A percentile compares a stretch with the other conserved stretches of the same genome.
Conservation (phyloP, 1,284 basidiomycete species). For the Cryptococcus neoformans region DNA sequence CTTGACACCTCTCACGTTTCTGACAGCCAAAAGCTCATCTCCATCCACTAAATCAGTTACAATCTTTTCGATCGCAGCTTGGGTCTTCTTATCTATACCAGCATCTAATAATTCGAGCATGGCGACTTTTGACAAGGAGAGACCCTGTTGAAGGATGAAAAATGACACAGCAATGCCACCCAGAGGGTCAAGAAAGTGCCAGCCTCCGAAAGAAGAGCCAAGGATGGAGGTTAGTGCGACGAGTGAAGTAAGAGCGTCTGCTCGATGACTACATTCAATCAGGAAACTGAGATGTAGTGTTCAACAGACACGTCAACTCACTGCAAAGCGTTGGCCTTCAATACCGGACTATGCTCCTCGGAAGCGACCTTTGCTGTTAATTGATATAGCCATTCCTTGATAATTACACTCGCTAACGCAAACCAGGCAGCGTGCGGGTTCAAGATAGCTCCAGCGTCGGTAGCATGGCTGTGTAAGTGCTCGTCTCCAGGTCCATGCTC, state of each 20-base stretch:
- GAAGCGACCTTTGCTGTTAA: conserved; percentile 83
- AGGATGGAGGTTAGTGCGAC: conserved; percentile 87
- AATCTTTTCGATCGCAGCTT: conserved; percentile 55
- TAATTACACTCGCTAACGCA: conserved; percentile 70
- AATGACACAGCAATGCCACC: conserved; percentile 88
- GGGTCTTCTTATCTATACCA: conserved; percentile 63
- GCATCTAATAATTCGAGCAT: conserved; percentile 83
- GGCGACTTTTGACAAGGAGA: conserved; percentile 65
- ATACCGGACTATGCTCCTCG: conserved; percentile 82
- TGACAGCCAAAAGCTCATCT: conserved; percentile 56
- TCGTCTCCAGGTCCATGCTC: conserved; percentile 25
- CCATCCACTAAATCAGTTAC: conserved; percentile 58
- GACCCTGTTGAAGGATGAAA: conserved; percentile 85
- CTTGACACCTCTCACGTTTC: conserved; percentile 68
- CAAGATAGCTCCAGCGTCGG: conserved; percentile 51
- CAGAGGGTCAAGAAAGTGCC: conserved; percentile 83
- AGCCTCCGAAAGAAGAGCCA: conserved; percentile 75
- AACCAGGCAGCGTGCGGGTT: conserved; percentile 98
- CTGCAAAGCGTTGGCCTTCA: conserved; percentile 81
- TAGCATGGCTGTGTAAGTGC: conserved; percentile 15
- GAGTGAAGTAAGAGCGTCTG: conserved; percentile 84
- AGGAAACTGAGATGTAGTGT: neutral
- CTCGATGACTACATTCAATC: conserved; percentile 68
- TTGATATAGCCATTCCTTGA: conserved; percentile 92
- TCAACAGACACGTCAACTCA: conserved; percentile 23